Evolutionary conservation across 2,329 filamentous ascomycete genomes (phyloP).

Genomic region (Ophiocordyceps unilateralis): DNA sequence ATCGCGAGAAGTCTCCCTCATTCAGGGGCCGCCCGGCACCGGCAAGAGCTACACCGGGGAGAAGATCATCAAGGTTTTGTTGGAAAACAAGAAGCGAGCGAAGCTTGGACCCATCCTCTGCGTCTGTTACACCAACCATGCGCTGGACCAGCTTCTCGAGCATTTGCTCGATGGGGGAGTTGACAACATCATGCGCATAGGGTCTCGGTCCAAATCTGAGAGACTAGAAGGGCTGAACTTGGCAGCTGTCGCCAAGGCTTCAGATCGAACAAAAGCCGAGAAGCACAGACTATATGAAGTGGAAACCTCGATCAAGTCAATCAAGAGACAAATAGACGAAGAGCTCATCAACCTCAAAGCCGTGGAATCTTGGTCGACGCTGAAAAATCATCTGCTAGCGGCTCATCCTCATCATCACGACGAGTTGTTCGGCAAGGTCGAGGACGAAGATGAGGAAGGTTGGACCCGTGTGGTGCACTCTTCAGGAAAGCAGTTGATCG

Average conservation of each 20-base stretch:
- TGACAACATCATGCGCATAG: constrained; percentile 41
- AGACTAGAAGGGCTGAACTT: constrained; percentile 33
- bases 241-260: constrained; percentile 13
- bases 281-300: constrained; percentile 11
- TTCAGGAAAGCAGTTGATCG: neutral
- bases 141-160: constrained; percentile 40
- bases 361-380: neutral
- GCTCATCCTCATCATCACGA: neutral
- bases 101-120: constrained; percentile 31
- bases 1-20: constrained; percentile 35
- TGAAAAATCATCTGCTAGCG: neutral
- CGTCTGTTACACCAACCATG: constrained; percentile 34
- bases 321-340: neutral
- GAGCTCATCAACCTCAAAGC: neutral
- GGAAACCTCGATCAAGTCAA: neutral
- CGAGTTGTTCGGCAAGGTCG: neutral
- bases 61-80: constrained; percentile 36
- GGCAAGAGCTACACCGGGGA: constrained; percentile 48
- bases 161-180: constrained; percentile 32
- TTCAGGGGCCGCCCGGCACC: constrained; percentile 56
- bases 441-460: constrained; percentile 1
- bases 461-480: neutral
- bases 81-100: constrained; percentile 22
- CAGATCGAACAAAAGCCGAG: constrained; percentile 21
- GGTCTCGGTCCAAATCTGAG: constrained; percentile 37